These are phyloP conservation scores for Saccharum hybrid DNA, from an alignment of 202 grass and related monocot species.

Conservation along the genomic window DNA sequence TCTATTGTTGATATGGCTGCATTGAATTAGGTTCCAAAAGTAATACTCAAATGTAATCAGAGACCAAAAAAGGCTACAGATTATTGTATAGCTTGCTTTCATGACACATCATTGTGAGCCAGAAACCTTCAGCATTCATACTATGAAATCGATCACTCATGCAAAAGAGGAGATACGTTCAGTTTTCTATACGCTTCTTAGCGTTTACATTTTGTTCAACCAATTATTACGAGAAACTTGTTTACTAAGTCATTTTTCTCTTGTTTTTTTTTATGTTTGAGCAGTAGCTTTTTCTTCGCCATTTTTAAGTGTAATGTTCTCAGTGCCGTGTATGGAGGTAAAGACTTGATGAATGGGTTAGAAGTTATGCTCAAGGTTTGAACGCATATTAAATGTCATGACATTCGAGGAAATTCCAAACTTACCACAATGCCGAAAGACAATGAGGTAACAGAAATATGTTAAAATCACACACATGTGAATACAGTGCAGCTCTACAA, in stretches of 20 bases:
- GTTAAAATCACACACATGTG: background rate
- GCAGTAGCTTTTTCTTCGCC: background rate
- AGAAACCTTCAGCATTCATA: conserved; percentile 32
- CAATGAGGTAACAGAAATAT: background rate
- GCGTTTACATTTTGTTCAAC: conserved; percentile 21
- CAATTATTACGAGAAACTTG: conserved; percentile 36
- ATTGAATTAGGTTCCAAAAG: background rate
- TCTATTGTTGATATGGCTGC: background rate
- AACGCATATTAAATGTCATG: conserved; percentile 7
- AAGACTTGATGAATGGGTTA: conserved; percentile 21
- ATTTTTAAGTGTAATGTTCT: conserved; percentile 1
- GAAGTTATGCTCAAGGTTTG: background rate
- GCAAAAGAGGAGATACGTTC: background rate
- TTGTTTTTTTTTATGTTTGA: conserved; percentile 13
- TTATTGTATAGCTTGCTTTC: conserved; percentile 3
- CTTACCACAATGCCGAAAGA: background rate
- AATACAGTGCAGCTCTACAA: background rate
- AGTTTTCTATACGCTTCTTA: background rate
- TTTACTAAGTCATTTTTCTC: conserved; percentile 25
- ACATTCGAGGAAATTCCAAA: conserved; percentile 31
- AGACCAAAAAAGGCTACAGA: background rate
- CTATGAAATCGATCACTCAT: background rate
- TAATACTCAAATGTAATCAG: background rate
- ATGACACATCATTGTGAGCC: conserved; percentile 24
- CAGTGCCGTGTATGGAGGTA: background rate